A percentile compares a stretch with the other conserved stretches of the same genome.
Evolutionary conservation across 306 rosid genomes (phyloP).

Genomic region (Coriaria nepalensis): DNA sequence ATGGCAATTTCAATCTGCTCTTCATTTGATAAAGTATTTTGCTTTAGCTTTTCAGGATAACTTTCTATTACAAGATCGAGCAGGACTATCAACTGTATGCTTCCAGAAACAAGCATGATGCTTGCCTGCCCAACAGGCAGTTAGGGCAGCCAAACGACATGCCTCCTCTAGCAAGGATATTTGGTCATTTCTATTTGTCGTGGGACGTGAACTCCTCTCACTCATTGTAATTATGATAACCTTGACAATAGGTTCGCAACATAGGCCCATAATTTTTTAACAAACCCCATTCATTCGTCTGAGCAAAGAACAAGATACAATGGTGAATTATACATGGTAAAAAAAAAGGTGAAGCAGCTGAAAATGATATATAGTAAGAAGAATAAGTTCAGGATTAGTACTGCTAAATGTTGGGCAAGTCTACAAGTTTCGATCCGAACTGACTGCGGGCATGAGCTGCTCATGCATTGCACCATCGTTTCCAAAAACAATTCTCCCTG

Average conservation of each 20-base stretch:
- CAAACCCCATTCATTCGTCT: constrained; percentile 46
- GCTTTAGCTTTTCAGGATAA: constrained; percentile 25
- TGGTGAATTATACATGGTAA: neutral
- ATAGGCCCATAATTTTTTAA: constrained; percentile 27
- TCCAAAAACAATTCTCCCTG: constrained; percentile 39
- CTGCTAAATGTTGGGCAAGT: constrained; percentile 67
- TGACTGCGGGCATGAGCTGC: constrained; percentile 33
- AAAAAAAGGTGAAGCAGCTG: neutral
- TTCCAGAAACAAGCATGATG: constrained; percentile 76
- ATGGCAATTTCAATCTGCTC: constrained; percentile 36
- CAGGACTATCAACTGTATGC: constrained; percentile 55
- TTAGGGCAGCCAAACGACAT: constrained; percentile 47
- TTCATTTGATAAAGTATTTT: constrained; percentile 32
- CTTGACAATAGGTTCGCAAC: constrained; percentile 51
- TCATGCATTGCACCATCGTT: constrained; percentile 59
- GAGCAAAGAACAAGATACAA: constrained; percentile 25
- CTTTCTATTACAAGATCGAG: constrained; percentile 54
- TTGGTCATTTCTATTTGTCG: constrained; percentile 27
- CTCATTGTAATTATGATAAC: constrained; percentile 58
- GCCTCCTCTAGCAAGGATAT: constrained; percentile 51
- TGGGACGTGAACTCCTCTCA: constrained; percentile 23
- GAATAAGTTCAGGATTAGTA: constrained; percentile 17
- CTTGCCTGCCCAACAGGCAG: constrained; percentile 66
- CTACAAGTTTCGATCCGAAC: constrained; percentile 61
- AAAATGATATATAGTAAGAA: constrained; percentile 5